Base-by-base conservation (phyloP, 495 filamentous ascomycete genomes). In the Viridothelium virens region DNA sequence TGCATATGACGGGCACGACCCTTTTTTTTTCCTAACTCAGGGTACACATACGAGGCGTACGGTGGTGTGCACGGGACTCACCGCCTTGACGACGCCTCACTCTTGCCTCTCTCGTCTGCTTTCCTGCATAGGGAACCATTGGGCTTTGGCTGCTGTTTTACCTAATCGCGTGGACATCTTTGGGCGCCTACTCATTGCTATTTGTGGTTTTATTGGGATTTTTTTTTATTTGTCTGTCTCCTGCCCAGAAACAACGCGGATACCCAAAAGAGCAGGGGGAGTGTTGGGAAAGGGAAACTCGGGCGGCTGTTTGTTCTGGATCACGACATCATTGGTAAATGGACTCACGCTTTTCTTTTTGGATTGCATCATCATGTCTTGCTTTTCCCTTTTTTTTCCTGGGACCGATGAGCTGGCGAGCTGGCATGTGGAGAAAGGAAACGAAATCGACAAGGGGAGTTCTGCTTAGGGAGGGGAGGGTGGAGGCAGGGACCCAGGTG, bases 181-280 rank as follows among this genome's bases (percentile, higher is more conserved):
- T 59, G 53, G 53, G 53, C 53, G 31, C 7, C 41, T 44, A 34
- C 36, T 10, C 53, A 34, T 34, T 59, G 33, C 3, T 4, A 2
- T 36, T 59, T 6, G 10, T 31, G 33, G 48, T 25, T 53, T 53
- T 14, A 14, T n/a, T 36, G 31, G 5, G 1, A 31, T 59, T 31
- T 59, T 5, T 59, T 31, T 14, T 36, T 59, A 7, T 59, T 36
- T 59, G 2, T 59, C 18, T 59, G 10, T 36, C 10, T 59, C 6
- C 18, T 59, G 31, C 7, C 18, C 25, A 34, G 53, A 31, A 18
- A 59, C 53, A 59, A n/a, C 18, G 33, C 6, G 53, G 53, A 59
- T 59, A 59, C 53, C 53, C 53, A 59, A 59, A 59, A 33, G 25
- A 25, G 53, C 53, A 59, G 53, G 53, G 53, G 53, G n/a, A 46